Evolutionary conservation across 73 alveolate species (phyloP), one percentile per base, ranked within the genome.

Genomic region (Stentor roeselii): DNA sequence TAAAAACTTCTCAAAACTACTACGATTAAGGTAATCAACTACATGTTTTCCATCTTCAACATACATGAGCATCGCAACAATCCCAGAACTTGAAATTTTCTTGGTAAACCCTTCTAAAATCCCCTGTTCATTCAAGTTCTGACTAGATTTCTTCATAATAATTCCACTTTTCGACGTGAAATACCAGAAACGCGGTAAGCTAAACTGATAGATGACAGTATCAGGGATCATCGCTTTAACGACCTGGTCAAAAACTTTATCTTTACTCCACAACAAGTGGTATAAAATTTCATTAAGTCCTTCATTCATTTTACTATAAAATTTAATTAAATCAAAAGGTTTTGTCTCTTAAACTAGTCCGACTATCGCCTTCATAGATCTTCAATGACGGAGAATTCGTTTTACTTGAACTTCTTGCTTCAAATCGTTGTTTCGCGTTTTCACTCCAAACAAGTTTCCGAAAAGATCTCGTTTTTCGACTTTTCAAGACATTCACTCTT

Each of bases 251-350:
- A 91, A 95, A 36, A 95, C 90, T 42, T 90, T 86, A 85, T 95
- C 96, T 86, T 95, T 95, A 38, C 98, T 91, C 99, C 99, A 95
- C 60, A 95, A 86, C 78, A 92, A 89, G 78, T 95, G 99, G 85
- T 85, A 95, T 59, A 95, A 75, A 75, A 90, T 91, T 60, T 95
- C 99, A 36, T 92, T 94, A 38, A 95, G 92, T 50, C 98, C 98
- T 87, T 94, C 98, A 30, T 36, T 32, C 80, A 67, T 37, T 94
- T 94, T n/a, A n/a, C n/a, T n/a, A n/a, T n/a, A n/a, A n/a, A n/a
- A n/a, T n/a, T n/a, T n/a, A n/a, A n/a, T n/a, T n/a, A n/a, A n/a
- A n/a, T n/a, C n/a, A n/a, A n/a, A n/a, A n/a, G n/a, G n/a, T n/a
- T n/a, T n/a, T n/a, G n/a, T n/a, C n/a, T n/a, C n/a, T n/a, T n/a